Conservation (phyloP, 1,139 yeast genomes). For the Saccharomyces pastorianus region DNA sequence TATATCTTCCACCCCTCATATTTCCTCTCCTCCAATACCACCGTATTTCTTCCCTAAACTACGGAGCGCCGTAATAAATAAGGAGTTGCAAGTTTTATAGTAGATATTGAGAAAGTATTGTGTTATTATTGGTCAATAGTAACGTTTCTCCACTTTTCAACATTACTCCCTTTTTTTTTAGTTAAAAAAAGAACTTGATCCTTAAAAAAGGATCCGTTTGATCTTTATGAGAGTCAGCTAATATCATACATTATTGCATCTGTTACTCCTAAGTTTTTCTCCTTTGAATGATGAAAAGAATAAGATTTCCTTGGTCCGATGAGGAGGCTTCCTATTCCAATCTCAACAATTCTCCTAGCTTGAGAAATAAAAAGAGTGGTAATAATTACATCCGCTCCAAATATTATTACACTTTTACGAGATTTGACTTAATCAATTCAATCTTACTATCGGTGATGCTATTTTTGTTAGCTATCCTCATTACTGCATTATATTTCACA, state of each 20-base stretch:
- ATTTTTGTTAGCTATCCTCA: neutral
- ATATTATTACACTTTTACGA: neutral
- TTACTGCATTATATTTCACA: neutral
- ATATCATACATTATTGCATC: neutral
- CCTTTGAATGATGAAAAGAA: neutral
- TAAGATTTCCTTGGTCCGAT: neutral
- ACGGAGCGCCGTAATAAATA: neutral
- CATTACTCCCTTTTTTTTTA: neutral
- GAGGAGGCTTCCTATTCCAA: neutral
- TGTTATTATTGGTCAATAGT: neutral
- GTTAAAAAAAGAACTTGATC: neutral
- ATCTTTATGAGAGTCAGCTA: neutral
- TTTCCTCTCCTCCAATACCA: neutral
- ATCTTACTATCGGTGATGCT: neutral
- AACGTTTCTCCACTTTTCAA: neutral
- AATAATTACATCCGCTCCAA: neutral
- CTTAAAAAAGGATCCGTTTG: neutral
- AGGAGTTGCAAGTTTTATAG: neutral
- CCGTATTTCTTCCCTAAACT: too few species aligned
- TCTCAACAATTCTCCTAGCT: neutral
- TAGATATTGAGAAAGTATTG: neutral
- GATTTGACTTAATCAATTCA: neutral
- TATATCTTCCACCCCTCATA: neutral
- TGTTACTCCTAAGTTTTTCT: neutral
- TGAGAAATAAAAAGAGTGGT: neutral